Evolutionary conservation across 768 basidiomycete species (phyloP), one percentile per base, ranked within the genome.

Genomic region (Hydnomerulius pinastri): DNA sequence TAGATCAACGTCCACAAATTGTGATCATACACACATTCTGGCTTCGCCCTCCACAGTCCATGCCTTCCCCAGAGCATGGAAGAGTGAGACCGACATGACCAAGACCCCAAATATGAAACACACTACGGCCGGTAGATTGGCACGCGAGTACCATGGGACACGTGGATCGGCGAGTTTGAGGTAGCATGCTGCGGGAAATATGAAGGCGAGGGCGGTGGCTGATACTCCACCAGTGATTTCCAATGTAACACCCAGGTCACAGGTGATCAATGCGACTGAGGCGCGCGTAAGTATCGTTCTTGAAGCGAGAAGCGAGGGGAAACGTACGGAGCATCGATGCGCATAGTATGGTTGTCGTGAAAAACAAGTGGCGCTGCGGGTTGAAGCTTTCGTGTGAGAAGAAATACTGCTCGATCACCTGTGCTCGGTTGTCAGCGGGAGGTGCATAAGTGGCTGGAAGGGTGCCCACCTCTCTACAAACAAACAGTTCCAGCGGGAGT

Each of bases 171-270:
- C 65, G 40, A 96, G 82, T 66, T 87, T 87, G 61, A 91, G 71
- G 73, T 90, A 93, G 67, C 92, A 96, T 2, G 82, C 85, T 0
- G 92, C 87, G 9, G 92, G 89, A 65, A 93, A 93, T 56, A 98
- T 93, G 72, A 86, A 98, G 4, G 96, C 96, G 9, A 98, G 79
- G 0, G 92, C 84, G 0, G 93, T 92, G 5, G 91, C 91, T 12
- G 91, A 91, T 10, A 91, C 80, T n/a, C 96, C 96, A n/a, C 97
- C 97, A 0, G 94, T 95, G 37, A 99, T 89, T 73, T 99, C 97
- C 32, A 99, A 85, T 73, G 96, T 97, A 38, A 98, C 87, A n/a
- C 97, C 97, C 12, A 99, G 80, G 67, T 99, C 96, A 65, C 94
- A 97, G 1, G 96, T 98, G 50, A 94, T 77, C 47, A 98, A 77